Evolutionary conservation across 1,284 basidiomycete species (phyloP).

Genomic region (Neonothopanus nambi): DNA sequence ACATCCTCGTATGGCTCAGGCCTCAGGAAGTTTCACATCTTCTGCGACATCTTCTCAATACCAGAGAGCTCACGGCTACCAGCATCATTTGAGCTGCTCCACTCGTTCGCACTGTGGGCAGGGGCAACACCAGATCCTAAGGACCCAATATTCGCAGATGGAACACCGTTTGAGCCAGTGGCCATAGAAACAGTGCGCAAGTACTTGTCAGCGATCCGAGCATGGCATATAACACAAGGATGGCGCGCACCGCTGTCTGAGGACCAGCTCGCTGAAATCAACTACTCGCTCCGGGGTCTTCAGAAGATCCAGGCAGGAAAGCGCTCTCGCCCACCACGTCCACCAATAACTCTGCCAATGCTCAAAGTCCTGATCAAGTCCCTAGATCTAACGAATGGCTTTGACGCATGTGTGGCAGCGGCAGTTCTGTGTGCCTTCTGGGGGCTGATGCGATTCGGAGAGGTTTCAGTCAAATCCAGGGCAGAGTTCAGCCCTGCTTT

Average conservation of each 20-base stretch:
- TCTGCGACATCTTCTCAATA: too few relatives aligned
- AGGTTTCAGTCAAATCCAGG: constrained; percentile 7
- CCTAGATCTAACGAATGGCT: constrained; percentile 2
- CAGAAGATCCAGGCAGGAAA: constrained; percentile 21
- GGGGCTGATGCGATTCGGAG: constrained; percentile 16
- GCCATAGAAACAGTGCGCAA: constrained; percentile 25
- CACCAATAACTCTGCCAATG: constrained; percentile 9
- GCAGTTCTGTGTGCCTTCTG: constrained; percentile 8
- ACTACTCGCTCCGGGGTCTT: constrained; percentile 31
- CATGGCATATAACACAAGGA: constrained; percentile 40
- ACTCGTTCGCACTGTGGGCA: constrained; percentile 38
- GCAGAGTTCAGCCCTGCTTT: background rate
- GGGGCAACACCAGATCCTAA: constrained; percentile 22
- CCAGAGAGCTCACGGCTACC: constrained; percentile 31
- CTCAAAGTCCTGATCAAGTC: constrained; percentile 5
- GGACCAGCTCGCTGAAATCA: constrained; percentile 22
- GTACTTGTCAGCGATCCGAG: constrained; percentile 35
- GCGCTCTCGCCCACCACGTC: constrained; percentile 10
- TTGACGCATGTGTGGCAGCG: constrained; percentile 11
- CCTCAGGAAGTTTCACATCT: constrained; percentile 37
- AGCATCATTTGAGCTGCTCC: constrained; percentile 28
- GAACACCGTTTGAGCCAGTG: constrained; percentile 29
- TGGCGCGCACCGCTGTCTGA: constrained; percentile 31
- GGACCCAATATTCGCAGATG: constrained; percentile 15
- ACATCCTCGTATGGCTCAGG: constrained; percentile 30